Evolutionary conservation across 1,284 basidiomycete genomes (phyloP).

Genomic region (Schizophyllum amplum): DNA sequence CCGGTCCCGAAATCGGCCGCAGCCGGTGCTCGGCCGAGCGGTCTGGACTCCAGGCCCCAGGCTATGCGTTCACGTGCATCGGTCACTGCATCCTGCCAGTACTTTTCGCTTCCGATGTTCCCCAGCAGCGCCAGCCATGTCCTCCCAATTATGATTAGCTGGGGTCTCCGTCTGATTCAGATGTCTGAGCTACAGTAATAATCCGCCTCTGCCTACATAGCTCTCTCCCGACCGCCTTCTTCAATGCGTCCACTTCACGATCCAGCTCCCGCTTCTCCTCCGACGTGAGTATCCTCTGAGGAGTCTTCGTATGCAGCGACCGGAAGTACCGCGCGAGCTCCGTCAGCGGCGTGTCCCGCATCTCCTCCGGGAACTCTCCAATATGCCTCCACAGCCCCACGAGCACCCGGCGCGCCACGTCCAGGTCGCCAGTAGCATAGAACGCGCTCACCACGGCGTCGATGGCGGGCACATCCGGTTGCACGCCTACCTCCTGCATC

Average conservation of each 20-base stretch:
- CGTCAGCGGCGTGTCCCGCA: constrained; percentile 32
- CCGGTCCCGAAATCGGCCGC: not conserved
- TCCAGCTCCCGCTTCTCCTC: constrained; percentile 24
- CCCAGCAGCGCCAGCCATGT: too few species aligned
- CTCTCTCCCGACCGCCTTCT: constrained; percentile 13
- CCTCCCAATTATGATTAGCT: not conserved
- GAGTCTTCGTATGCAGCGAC: constrained; percentile 21
- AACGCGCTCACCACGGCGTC: constrained; percentile 64
- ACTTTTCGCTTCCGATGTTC: too few species aligned
- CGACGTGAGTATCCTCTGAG: constrained; percentile 15
- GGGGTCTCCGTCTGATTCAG: not conserved
- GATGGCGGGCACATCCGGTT: constrained; percentile 60
- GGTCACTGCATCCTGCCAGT: too few species aligned
- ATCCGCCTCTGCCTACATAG: too few species aligned
- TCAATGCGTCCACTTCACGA: constrained; percentile 18
- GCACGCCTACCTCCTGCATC: constrained; percentile 53
- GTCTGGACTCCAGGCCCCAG: not conserved
- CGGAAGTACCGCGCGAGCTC: constrained; percentile 38
- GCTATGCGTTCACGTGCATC: too few species aligned
- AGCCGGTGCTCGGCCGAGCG: not conserved
- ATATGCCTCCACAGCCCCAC: constrained; percentile 57
- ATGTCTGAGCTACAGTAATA: not conserved
- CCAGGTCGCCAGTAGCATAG: constrained; percentile 43
- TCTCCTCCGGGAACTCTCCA: constrained; percentile 46
- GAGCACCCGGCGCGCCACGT: constrained; percentile 43